Evolutionary conservation across 768 basidiomycete genomes (phyloP).

Genomic region (Mycena capillaripes): DNA sequence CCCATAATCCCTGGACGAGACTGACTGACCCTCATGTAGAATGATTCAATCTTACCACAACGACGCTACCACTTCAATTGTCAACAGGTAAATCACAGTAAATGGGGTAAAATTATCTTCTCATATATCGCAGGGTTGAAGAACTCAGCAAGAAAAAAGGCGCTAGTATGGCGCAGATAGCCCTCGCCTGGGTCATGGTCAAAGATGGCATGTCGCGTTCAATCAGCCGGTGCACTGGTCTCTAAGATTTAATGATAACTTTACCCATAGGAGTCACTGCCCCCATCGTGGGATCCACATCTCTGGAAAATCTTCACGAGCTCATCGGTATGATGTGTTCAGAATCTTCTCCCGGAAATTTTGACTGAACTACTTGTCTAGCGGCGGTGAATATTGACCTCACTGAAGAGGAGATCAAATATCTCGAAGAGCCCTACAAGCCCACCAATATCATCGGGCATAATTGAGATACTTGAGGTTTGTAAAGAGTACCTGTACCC

Average conservation of each 20-base stretch:
- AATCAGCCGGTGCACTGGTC: not conserved
- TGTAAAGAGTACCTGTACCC: too few species aligned
- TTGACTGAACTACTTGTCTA: conserved; percentile 27
- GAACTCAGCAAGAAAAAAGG: conserved; percentile 66
- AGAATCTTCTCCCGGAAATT: not conserved
- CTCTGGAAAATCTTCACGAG: conserved; percentile 65
- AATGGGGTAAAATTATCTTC: not conserved
- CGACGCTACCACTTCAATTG: conserved; percentile 39
- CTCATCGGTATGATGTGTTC: conserved; percentile 54
- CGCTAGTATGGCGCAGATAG: conserved; percentile 69
- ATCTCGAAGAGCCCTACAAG: conserved; percentile 68
- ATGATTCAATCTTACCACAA: conserved; percentile 37
- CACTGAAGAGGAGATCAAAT: conserved; percentile 68
- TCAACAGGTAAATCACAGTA: conserved; percentile 37
- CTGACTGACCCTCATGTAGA: conserved; percentile 15
- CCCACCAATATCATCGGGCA: conserved; percentile 63
- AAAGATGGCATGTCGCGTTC: conserved; percentile 50
- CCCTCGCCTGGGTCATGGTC: conserved; percentile 65
- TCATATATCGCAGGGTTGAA: conserved; percentile 59
- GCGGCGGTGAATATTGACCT: conserved; percentile 63
- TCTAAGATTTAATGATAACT: not conserved
- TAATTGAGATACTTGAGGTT: conserved; percentile 39
- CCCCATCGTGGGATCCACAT: conserved; percentile 71
- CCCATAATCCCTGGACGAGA: too few species aligned
- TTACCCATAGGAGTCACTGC: conserved; percentile 59